Base-by-base conservation (phyloP, 2,329 filamentous ascomycete species). In the Aspergillus udagawae region DNA sequence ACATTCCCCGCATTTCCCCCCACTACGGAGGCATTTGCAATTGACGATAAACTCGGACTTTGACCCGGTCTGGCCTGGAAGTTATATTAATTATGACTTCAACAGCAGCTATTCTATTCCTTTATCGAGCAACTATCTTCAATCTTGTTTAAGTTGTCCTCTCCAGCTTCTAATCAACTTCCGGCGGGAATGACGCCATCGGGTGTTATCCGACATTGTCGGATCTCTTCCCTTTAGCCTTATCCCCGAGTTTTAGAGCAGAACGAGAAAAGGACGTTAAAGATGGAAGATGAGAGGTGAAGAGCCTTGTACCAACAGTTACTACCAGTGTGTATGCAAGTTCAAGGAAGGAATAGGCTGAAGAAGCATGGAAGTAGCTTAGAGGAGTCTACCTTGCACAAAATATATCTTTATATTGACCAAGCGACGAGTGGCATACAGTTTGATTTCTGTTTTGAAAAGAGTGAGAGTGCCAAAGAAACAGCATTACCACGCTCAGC, bases 171-270 rank as follows among this genome's bases (percentile, higher is more conserved):
- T 54, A 49, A 25, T 7, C 10, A 9, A 7, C 14, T 32, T 57
- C 52, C 49, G 44, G 52, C 53, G 55, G 52, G 47, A 10, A 60
- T 60, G 52, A 49, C 45, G n/a, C 48, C 49, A 52, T 53, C 55
- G 55, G 58, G 53, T 29, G 47, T 23, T 27, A 55, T 60, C 58
- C 58, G 58, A 53, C 41, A n/a, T 20, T 10, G 52, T 55, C 47
- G 58, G 52, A 45, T 54, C 51, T 17, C 25, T n/a, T 27, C 47
- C 44, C 45, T 29, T 29, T n/a, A 14, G n/a, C 21, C 47, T 49
- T 44, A 29, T 35, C 27, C 28, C 51, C 51, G 47, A 51, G 27
- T 7, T 20, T 28, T 5, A 28, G 48, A 47, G 47, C 47, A n/a
- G 38, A 14, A 23, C 20, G 1, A 17, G 6, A 38, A 7, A 7